Evolutionary conservation across 2,329 filamentous ascomycete species (phyloP), one percentile per base, ranked within the genome.

Genomic region (Penicillium sp.): DNA sequence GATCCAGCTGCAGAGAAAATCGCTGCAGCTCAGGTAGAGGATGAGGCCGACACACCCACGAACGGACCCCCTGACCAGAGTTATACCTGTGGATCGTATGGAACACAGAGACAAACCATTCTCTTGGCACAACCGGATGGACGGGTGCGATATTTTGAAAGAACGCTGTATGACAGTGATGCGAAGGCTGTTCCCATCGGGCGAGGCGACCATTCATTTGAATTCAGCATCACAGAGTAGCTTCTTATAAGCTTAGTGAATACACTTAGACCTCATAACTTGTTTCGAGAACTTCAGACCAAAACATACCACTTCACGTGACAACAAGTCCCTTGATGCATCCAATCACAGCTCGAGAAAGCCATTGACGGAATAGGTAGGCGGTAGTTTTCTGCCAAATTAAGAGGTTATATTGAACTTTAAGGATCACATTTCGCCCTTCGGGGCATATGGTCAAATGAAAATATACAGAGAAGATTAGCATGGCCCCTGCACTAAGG

Each of bases 401-500:
- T 12, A 0, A 0, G 26, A 1, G 41, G 34, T 55, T 65, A 65
- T 64, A 63, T 47, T 17, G 21, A 57, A 57, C 33, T 56, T 44
- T 46, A 54, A 61, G 19, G 37, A 0, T 0, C 0, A 7, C 0
- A 32, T 26, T 43, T 38, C 19, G 64, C 68, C 71, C 69, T 73
- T 71, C 65, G 70, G 71, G 69, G 56, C 72, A 78, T 78, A 77
- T 79, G 76, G 77, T 80, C 77, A 80, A 77, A 77, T 81, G 77
- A 78, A 80, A 79, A 77, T 76, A 80, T 80, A 82, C 78, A 83
- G 80, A 84, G 81, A 84, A 84, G 79, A 84, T 84, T 85, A 86
- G 84, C 83, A 86, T 86, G 83, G 83, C 83, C 83, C 79, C 79
- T 82, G 79, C 79, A 82, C 87, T 90, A 91, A 91, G 87, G 87